Evolutionary conservation across 2,329 filamentous ascomycete genomes (phyloP), one percentile per base, ranked within the genome.

Genomic region (Blumeriella jaapii): DNA sequence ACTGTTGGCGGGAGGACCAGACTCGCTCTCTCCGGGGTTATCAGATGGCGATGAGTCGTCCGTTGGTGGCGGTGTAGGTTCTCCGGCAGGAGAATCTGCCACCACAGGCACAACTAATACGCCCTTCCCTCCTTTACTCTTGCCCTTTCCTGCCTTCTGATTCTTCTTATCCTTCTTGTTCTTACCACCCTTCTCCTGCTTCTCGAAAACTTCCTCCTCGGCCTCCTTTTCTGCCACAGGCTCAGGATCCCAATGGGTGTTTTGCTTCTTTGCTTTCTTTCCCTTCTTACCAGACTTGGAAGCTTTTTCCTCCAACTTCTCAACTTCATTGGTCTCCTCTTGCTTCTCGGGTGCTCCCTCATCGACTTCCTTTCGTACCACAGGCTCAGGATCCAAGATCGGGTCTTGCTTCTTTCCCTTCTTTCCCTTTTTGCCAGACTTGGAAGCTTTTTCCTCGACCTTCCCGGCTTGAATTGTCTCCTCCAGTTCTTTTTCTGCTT

Each of bases 91-190:
- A 20, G 30, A 12, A 10, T 18, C 20, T 13, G 40, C 40, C 6
- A 36, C 30, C 17, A 22, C 37, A 31, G 36, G 30, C 23, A 26
- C 31, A 16, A 31, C 29, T 10, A 19, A 10, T 41, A 38, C 29
- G 14, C 15, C 34, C 36, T 45, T 31, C 32, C 34, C 31, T 27
- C 17, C 28, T 35, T 40, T 36, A 15, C 36, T 20, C 16, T 36
- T 38, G 9, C 31, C 32, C 29, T 38, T 36, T 24, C 35, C 33
- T 7, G 30, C 30, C 19, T 41, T 34, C 11, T 35, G 29, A 4
- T 33, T 32, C 27, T 44, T 45, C 29, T 39, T 37, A 18, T 16
- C 29, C 14, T 35, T 39, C 16, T 45, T 42, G 9, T 34, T 38
- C 18, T 44, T 45, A 14, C 34, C 24, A 14, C 15, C 29, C 30